These are phyloP conservation scores for Mentha longifolia DNA, from an alignment of 257 asterid species.

Conservation along the genomic window DNA sequence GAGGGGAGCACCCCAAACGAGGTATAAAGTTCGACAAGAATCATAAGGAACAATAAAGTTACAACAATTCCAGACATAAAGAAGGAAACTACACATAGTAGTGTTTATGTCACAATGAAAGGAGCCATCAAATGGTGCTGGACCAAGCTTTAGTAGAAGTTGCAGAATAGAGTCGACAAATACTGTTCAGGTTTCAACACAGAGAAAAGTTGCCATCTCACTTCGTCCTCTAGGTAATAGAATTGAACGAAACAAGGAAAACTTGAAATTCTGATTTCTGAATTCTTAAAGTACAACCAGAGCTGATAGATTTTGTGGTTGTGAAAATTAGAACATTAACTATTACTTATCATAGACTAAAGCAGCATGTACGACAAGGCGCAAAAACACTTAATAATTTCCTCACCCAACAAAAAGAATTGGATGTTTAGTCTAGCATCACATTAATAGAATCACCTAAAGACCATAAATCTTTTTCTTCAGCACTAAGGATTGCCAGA, in stretches of 20 bases:
- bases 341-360: no score
- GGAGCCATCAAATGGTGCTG: background rate
- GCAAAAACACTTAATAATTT: slow-evolving; percentile 17
- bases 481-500: background rate
- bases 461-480: background rate
- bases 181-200: background rate
- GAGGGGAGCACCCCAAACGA: no score
- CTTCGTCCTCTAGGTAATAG: no score
- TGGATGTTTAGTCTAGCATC: background rate
- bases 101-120: background rate
- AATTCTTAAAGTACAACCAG: no score
- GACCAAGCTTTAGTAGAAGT: background rate
- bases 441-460: slow-evolving; percentile 8
- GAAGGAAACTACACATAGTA: no score
- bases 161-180: background rate
- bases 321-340: background rate
- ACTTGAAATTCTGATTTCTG: background rate
- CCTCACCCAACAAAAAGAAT: background rate
- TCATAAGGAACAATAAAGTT: no score
- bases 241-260: background rate
- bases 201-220: background rate
- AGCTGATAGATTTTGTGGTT: background rate
- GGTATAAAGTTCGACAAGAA: no score
- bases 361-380: background rate
- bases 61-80: no score